Evolutionary conservation across 768 basidiomycete species (phyloP).

Genomic region (Mycena floridula): DNA sequence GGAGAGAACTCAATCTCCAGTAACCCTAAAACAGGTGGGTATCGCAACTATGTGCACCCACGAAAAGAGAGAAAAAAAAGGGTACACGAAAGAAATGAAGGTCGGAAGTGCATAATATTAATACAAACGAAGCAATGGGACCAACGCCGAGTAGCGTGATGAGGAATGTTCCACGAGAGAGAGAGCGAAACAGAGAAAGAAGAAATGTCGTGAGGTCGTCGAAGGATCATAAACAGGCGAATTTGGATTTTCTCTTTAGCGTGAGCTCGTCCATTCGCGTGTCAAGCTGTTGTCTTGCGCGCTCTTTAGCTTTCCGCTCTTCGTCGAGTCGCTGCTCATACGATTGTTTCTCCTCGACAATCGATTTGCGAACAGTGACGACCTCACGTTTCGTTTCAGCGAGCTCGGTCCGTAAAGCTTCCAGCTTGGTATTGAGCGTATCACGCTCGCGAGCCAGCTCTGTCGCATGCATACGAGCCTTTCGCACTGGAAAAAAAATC

Average conservation of each 20-base stretch:
- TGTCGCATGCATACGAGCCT: conserved; percentile 90
- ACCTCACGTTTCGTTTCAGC: conserved; percentile 77
- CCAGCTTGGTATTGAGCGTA: conserved; percentile 57
- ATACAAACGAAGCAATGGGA: too few species aligned
- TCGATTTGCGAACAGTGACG: conserved; percentile 65
- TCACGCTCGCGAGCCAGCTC: conserved; percentile 87
- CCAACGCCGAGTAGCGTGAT: too few species aligned
- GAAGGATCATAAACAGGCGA: conserved; percentile 69
- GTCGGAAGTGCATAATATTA: too few species aligned
- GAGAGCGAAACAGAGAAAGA: too few species aligned
- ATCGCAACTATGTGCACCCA: too few species aligned
- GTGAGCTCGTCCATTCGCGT: conserved; percentile 80
- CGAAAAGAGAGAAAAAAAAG: too few species aligned
- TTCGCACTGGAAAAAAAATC: conserved; percentile 55
- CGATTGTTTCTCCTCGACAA: conserved; percentile 86
- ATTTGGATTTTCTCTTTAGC: conserved; percentile 84
- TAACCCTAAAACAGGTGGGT: too few species aligned
- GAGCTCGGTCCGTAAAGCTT: conserved; percentile 65
- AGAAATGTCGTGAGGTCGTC: too few species aligned
- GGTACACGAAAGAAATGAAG: too few species aligned
- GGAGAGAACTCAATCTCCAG: too few species aligned
- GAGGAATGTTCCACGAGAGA: too few species aligned
- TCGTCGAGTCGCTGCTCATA: conserved; percentile 80
- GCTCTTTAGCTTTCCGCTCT: conserved; percentile 85
- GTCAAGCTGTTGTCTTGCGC: conserved; percentile 82